phyloP scores from a whole-genome alignment of 1,139 yeast species.

The Zygoascus meyerae region DNA sequence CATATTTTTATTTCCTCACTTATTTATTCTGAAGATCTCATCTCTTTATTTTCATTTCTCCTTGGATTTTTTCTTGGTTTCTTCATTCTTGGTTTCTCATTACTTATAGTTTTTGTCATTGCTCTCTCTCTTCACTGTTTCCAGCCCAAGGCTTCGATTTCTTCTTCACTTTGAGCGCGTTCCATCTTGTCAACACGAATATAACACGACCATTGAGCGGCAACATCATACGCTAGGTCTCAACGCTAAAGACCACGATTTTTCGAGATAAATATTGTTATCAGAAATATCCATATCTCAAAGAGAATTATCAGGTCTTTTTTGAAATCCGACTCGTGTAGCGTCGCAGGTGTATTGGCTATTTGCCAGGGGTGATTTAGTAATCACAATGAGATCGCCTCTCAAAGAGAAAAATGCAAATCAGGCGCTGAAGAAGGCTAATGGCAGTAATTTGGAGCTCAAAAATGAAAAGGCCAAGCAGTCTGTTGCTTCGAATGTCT shows the following conservation, averaged over 20 bases:
- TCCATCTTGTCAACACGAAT: too few relatives aligned
- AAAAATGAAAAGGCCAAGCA: not conserved
- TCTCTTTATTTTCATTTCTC: too few relatives aligned
- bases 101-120: not conserved
- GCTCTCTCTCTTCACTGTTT: not conserved
- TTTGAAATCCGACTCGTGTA: not conserved
- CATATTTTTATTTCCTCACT: not conserved
- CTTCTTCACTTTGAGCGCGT: not conserved
- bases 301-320: not conserved
- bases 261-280: too few relatives aligned
- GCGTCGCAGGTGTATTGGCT: not conserved
- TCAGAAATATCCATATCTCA: too few relatives aligned
- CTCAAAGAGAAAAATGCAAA: constrained; percentile 15
- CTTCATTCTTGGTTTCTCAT: not conserved
- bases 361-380: not conserved
- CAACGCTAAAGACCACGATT: too few relatives aligned
- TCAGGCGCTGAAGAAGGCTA: not conserved
- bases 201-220: too few relatives aligned
- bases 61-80: too few relatives aligned
- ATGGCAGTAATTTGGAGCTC: not conserved
- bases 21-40: too few relatives aligned
- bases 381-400: constrained; percentile 12
- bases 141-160: not conserved
- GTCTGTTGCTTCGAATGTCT: not conserved
- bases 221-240: too few relatives aligned